Base-by-base conservation (phyloP, 768 basidiomycete species). In the Trametes maxima region DNA sequence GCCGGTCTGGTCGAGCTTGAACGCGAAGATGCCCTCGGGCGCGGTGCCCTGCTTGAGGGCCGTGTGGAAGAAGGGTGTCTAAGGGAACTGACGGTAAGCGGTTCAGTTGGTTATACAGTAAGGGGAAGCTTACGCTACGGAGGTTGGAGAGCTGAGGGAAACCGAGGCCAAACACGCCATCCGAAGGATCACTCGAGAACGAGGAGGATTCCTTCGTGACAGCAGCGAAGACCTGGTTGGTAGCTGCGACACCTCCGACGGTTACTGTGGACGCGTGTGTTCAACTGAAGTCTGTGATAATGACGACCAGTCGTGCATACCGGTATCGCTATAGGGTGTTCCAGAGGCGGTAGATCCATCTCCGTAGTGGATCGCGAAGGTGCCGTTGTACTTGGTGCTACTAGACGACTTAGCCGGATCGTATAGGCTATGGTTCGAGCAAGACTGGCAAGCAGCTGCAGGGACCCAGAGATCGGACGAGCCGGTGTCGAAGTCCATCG, bases 111-210 rank as follows among this genome's bases (percentile, higher is more conserved):
- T 12, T 25, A 7, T 13, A 14, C n/a, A n/a, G n/a, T n/a, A 6
- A 10, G 35, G 8, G 36, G 22, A 17, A 16, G 40, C 58, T 10
- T 53, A 65, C 65, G 14, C 28, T 33, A 12, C 57, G 40, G 2
- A 67, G 59, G 24, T 64, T 55, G 51, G 66, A 64, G 40, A 67
- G 52, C 14, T 53, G 11, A 3, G 62, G 62, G 62, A 67, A 73
- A 5, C 42, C 78, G 69, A 82, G 69, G 36, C 80, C 80, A 40
- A 80, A 66, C 7, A 82, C 54, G 8, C 80, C 82, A 42, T 82
- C 80, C 0, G 77, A 59, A 0, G 47, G 65, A 47, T 76, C 58
- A 10, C 7, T 46, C 44, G 65, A 10, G 59, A 81, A 65, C 10
- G 70, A 71, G 5, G 65, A 10, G 14, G 77, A 78, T 53, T 79